Evolutionary conservation across 148 eudicot genomes (phyloP), one percentile per base, ranked within the genome.

Genomic region (Amaranthus cruentus): DNA sequence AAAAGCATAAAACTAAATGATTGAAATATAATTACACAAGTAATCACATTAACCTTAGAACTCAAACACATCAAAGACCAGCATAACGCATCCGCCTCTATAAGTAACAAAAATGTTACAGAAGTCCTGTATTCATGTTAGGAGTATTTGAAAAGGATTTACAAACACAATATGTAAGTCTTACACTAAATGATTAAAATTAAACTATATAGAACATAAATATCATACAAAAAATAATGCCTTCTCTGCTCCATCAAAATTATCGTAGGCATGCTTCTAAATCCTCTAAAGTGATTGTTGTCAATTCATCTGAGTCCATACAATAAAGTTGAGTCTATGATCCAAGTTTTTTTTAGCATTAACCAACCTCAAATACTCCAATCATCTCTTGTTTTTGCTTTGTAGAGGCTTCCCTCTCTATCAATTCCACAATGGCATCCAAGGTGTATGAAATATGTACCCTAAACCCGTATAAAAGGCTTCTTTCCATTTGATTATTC

Each of bases 311-410:
- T 0, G 84, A 68, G 70, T 96, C 94, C 81, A 92, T 76, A 80
- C 97, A 96, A n/a, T 96, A 70, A 92, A 92, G 68, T 79, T 79
- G 61, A 92, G 91, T 81, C 99, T 86, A 87, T 92, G 81, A 67
- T 96, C 99, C 84, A 96, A 75, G 79, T 80, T 85, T 74, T 96
- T 96, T 76, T 96, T 83, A 6, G 96, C 99, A 76, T 92, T 96
- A 55, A 90, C 92, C 53, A 96, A 77, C 99, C 87, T 81, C 6
- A 97, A 89, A 80, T 88, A 97, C 99, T 55, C 99, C 99, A 47
- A 92, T 96, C 99, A 90, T 86, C 86, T 88, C 97, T 74, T 83
- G 84, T 28, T 94, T 78, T 78, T 88, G 96, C 77, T 87, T 83
- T 56, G 85, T 96, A 6, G 85, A 83, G 28, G 96, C 90, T 79